These are phyloP conservation scores for Cladosporium sp. DNA, from an alignment of 2,329 filamentous ascomycete genomes.

Conservation along the genomic window DNA sequence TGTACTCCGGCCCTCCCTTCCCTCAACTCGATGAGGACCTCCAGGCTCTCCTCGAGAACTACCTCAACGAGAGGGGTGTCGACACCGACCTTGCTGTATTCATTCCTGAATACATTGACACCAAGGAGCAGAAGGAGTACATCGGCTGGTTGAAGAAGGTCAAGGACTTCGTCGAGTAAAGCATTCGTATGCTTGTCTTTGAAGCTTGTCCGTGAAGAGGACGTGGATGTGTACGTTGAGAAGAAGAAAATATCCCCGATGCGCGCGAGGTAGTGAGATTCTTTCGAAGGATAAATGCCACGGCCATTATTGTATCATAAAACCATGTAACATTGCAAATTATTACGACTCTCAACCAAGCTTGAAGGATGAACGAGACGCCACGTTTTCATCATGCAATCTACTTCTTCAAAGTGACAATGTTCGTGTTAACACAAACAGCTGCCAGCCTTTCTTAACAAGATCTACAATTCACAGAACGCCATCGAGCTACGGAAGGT, in stretches of 20 bases:
- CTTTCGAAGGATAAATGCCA: neutral
- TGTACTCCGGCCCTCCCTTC: conserved; percentile 90
- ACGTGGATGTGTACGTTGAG: neutral
- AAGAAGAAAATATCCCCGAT: neutral
- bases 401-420: no score
- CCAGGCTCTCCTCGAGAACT: conserved; percentile 85
- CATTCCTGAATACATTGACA: conserved; percentile 91
- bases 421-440: no score
- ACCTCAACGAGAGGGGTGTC: conserved; percentile 90
- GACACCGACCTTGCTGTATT: conserved; percentile 83
- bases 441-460: no score
- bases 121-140: conserved; percentile 99
- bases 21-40: conserved; percentile 93
- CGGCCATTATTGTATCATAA: neutral
- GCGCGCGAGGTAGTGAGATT: neutral
- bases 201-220: neutral
- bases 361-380: no score
- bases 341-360: neutral
- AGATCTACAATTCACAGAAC: no score
- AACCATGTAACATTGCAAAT: conserved; percentile 6
- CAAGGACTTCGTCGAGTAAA: conserved; percentile 72
- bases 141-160: conserved; percentile 79
- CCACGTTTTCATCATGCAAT: no score
- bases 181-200: neutral
- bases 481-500: no score